Evolutionary conservation across 495 filamentous ascomycete genomes (phyloP), one percentile per base, ranked within the genome.

Genomic region (Trichoderma parareesei): DNA sequence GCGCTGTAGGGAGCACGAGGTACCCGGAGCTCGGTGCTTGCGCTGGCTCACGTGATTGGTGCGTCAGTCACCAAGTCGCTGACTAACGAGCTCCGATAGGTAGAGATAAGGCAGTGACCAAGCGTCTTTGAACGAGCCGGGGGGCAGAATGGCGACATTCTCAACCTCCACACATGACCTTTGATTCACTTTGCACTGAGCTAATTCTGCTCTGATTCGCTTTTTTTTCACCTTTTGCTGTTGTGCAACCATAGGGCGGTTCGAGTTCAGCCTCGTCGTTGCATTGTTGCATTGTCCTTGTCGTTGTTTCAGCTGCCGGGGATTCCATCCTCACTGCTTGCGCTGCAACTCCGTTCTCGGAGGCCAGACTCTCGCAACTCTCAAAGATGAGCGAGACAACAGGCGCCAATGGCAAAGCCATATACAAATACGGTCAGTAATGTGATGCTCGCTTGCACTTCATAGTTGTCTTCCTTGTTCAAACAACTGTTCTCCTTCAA

Each of bases 401-500:
- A 5, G 62, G 35, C 33, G 13, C 40, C 62, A 64, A 53, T 33
- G 44, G 62, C n/a, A 33, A 14, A 10, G 33, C 38, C 33, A 64
- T 37, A 33, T 27, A 13, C n/a, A 59, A 41, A 65, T 65, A 65
- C 49, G 49, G 63, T 65, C 63, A 65, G 63, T 65, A 65, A 2
- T 27, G 27, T 27, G 27, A 33, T 41, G 40, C 40, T 6, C 11
- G 1, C 40, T 20, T 16, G 4, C 16, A 14, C 14, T 14, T 3
- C 41, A 16, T 27, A 33, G 0, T 46, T 6, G 16, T 27, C 11
- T 53, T 18, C 43, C 20, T 18, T 35, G 5, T 48, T 46, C 43
- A 46, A 46, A 11, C 14, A 2, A 27, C 27, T n/a, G 2, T 27
- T 46, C 7, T 1, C 16, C 27, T 2, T 27, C 27, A 27, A 27